A percentile compares a stretch with the other conserved stretches of the same genome.
Conservation (phyloP, 2,329 filamentous ascomycete species). For the Grosmannia penicillata region DNA sequence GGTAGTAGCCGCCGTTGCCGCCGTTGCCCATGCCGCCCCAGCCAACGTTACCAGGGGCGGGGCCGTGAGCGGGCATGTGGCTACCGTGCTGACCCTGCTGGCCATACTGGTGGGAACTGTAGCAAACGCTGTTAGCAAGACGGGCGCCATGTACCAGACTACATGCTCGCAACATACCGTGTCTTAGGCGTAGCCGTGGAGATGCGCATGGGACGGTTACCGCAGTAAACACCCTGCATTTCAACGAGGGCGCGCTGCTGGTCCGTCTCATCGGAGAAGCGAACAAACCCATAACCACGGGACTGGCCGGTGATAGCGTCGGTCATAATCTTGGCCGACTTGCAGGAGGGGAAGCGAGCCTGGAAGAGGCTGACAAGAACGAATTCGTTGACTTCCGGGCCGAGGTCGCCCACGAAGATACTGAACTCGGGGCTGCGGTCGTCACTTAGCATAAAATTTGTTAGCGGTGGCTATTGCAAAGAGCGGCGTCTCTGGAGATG, state of each 20-base stretch:
- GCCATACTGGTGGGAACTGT: slow-evolving; percentile 24
- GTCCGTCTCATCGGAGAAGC: slow-evolving; percentile 88
- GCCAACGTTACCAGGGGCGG: slow-evolving; percentile 28
- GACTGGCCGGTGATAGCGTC: slow-evolving; percentile 97
- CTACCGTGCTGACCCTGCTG: slow-evolving; percentile 21
- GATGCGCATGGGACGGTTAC: slow-evolving; percentile 96
- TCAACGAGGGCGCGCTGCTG: slow-evolving; percentile 91
- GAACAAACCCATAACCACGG: slow-evolving; percentile 93
- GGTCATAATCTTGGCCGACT: slow-evolving; percentile 99
- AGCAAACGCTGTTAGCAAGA: background rate
- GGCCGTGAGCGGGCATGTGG: slow-evolving; percentile 23
- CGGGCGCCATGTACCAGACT: background rate
- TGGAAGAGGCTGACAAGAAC: slow-evolving; percentile 96
- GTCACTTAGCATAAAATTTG: slow-evolving; percentile 42
- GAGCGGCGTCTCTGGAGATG: background rate
- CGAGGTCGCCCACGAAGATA: slow-evolving; percentile 96
- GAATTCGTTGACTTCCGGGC: slow-evolving; percentile 97
- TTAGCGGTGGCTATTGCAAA: background rate
- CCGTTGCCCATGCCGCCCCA: slow-evolving; percentile 17
- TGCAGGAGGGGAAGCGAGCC: slow-evolving; percentile 89
- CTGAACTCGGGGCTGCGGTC: slow-evolving; percentile 92
- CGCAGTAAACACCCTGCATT: slow-evolving; percentile 99
- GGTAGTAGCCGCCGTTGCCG: slow-evolving; percentile 21
- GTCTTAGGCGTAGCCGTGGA: slow-evolving; percentile 97
- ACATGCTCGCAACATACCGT: slow-evolving; percentile 39